Base-by-base conservation (phyloP, 495 filamentous ascomycete genomes). In the Cryomyces minteri region DNA sequence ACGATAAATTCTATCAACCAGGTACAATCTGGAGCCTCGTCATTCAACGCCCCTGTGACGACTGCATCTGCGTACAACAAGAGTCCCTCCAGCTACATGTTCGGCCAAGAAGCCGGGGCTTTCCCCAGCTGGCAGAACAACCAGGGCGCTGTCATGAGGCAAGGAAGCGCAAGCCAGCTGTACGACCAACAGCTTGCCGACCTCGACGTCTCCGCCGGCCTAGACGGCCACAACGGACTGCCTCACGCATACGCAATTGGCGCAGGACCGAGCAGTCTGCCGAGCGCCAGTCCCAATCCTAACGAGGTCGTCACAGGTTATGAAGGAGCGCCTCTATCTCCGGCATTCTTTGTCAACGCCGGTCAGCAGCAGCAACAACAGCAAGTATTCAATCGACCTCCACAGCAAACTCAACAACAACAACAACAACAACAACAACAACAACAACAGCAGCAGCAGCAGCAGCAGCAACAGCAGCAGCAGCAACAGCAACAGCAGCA, bases 231-330 rank as follows among this genome's bases (percentile, higher is more conserved):
- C 18, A 50, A 69, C 67, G 56, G 68, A 58, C 45, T 39, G n/a
- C 72, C 78, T 40, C 73, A 76, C 60, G 82, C 78, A 4, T 85
- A 77, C 59, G 76, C 81, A 12, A 85, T 86, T 48, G 81, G 75
- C 31, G 73, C 75, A 43, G 74, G 70, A 8, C 71, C 76, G n/a
- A 61, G 61, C 12, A 76, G 66, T 51, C 70, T 83, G 42, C 66
- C 76, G 34, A 82, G 76, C 47, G 74, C 80, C 8, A 72, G 67
- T 44, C 59, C 61, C 10, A 54, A 43, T 10, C 60, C 58, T 6
- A 54, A 52, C 2, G 56, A 63, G 36, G 32, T 48, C 7, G 46
- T 29, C 6, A 44, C 46, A 25, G 50, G 51, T 39, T 61, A 58
- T 44, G 49, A 55, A n/a, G 53, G 53, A 6, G 40, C 18, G 8